Evolutionary conservation across 2,329 filamentous ascomycete species (phyloP).

Genomic region (Gliomastix tumulicola): DNA sequence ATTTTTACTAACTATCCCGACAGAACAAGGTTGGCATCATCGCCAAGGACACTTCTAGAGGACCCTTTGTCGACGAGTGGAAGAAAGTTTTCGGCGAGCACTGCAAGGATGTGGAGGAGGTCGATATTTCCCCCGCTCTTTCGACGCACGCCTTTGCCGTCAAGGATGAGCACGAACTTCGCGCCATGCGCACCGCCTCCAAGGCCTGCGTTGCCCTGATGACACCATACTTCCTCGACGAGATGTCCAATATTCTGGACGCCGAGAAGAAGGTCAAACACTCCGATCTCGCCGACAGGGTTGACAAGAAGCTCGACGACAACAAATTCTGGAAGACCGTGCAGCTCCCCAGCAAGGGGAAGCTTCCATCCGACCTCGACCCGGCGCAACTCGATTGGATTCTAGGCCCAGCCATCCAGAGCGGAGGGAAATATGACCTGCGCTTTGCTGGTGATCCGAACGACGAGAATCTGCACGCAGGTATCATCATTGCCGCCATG

Average conservation of each 20-base stretch:
- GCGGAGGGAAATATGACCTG: conserved; percentile 90
- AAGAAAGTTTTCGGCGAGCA: conserved; percentile 73
- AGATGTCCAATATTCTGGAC: conserved; percentile 94
- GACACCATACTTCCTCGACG: conserved; percentile 94
- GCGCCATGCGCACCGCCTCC: conserved; percentile 88
- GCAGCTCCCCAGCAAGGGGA: conserved; percentile 61
- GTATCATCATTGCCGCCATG: conserved; percentile 87
- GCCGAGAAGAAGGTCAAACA: conserved; percentile 97
- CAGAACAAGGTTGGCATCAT: conserved; percentile 87
- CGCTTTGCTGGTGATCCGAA: conserved; percentile 74
- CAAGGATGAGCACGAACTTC: conserved; percentile 92
- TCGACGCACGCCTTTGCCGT: conserved; percentile 80
- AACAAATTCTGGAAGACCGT: conserved; percentile 85
- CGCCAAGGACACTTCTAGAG: conserved; percentile 74
- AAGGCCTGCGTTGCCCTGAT: conserved; percentile 91
- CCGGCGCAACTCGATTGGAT: conserved; percentile 88
- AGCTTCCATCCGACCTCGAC: conserved; percentile 83
- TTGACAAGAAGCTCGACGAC: conserved; percentile 88
- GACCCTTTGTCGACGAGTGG: conserved; percentile 95
- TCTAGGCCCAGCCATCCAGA: conserved; percentile 84
- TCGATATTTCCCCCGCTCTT: conserved; percentile 76
- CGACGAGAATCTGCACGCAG: conserved; percentile 76
- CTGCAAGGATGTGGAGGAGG: conserved; percentile 79
- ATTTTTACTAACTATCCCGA: conserved; percentile 1
- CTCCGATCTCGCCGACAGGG: conserved; percentile 74